Base-by-base conservation (phyloP, 495 filamentous ascomycete species). In the Penicilliopsis zonata region DNA sequence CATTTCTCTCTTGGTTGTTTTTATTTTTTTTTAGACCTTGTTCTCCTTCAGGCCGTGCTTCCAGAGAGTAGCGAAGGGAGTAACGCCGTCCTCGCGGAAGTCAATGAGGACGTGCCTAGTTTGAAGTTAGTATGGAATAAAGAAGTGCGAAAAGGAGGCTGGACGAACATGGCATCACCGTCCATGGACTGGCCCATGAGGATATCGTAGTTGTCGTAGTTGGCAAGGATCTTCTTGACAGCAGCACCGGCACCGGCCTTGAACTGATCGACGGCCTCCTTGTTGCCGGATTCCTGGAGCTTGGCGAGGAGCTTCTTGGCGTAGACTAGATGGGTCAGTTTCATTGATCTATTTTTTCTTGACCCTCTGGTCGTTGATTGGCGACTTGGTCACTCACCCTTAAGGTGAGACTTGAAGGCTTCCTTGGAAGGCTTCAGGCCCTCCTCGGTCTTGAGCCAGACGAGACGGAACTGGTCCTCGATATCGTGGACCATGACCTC, bases 191-290 rank as follows among this genome's bases (percentile, higher is more conserved):
- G 75, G 55, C 90, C 88, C 46, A 82, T 80, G 57, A 86, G 82
- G 61, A 94, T 84, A 47, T 96, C 90, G 55, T 76, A 94, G 69
- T 98, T 80, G 64, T 88, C 83, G 71, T 93, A 94, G 61, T 78
- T 86, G 58, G 42, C 64, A 24, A 80, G 47, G 50, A 94, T 74
- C 63, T 86, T 84, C 61, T 81, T 73, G 61, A 82, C 80, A 50
- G 75, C 87, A 13, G 28, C 63, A 36, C 62, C 48, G 28, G 85
- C 83, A 41, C 72, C 70, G 37, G 58, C 69, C 71, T 95, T 81
- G 67, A 92, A 94, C 9, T 59, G 66, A 36, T 73, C 71, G 59
- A 94, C 65, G 26, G 71, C 67, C 15, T 75, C 78, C 0, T 70
- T 70, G 24, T 73, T 71, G 40, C 70, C 73, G 9, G 52, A 64